A percentile compares a stretch with the other conserved stretches of the same genome.
These are phyloP conservation scores for Lupinus albus DNA, from an alignment of 306 rosid species.

Conservation along the genomic window DNA sequence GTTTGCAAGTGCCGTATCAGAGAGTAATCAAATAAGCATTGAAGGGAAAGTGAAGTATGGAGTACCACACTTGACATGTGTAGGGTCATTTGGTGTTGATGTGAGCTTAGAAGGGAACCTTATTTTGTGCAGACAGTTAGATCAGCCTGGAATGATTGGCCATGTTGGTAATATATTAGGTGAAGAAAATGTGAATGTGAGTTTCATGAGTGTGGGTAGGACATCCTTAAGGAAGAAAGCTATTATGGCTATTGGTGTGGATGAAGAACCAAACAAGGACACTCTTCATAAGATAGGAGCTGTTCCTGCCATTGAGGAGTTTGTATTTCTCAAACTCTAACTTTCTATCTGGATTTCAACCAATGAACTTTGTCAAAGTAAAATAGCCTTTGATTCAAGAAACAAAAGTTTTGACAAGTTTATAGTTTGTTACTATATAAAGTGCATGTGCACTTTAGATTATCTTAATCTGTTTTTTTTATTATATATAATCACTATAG, in stretches of 20 bases:
- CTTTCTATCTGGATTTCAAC: not conserved
- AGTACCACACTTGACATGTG: conserved; percentile 62
- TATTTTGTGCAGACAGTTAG: conserved; percentile 76
- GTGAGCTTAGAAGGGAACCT: conserved; percentile 89
- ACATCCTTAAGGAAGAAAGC: conserved; percentile 63
- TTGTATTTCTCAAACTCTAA: conserved; percentile 78
- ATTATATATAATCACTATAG: not conserved
- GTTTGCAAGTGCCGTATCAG: conserved; percentile 69
- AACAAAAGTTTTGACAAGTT: not conserved
- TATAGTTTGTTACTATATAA: not conserved
- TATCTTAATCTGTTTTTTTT: conserved; percentile 3
- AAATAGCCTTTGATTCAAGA: not conserved
- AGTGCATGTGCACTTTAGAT: conserved; percentile 14
- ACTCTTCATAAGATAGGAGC: conserved; percentile 66
- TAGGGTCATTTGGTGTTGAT: conserved; percentile 74
- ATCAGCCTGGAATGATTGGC: conserved; percentile 95
- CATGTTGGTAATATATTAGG: conserved; percentile 76
- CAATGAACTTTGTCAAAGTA: conserved; percentile 9
- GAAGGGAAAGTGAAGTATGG: conserved; percentile 91
- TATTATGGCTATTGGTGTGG: conserved; percentile 91
- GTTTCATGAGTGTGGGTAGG: conserved; percentile 93
- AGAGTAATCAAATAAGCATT: conserved; percentile 62
- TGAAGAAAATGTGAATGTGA: conserved; percentile 74
- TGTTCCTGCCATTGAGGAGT: conserved; percentile 79
- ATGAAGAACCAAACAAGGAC: conserved; percentile 71